phyloP scores from a whole-genome alignment of 192 early-diverging fungal species.

The Umbelopsis vinacea region DNA sequence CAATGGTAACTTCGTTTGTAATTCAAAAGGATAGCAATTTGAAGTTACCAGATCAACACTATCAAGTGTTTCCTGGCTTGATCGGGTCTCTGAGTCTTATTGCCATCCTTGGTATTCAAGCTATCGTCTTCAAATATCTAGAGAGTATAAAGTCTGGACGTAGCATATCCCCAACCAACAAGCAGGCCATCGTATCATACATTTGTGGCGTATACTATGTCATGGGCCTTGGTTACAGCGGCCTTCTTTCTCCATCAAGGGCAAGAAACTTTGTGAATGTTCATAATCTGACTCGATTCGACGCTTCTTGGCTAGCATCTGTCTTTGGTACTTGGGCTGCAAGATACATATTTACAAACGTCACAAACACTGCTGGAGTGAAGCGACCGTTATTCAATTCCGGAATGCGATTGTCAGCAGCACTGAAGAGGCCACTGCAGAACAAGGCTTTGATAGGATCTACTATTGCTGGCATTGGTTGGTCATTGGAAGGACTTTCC shows the following conservation, averaged over 20 bases:
- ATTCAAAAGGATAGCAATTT: background rate
- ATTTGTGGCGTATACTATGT: conserved; percentile 17
- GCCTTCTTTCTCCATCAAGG: background rate
- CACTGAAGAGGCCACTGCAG: background rate
- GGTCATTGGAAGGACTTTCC: conserved; percentile 2
- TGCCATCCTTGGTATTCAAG: background rate
- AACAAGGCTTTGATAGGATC: background rate
- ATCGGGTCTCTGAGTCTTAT: background rate
- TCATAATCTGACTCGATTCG: background rate
- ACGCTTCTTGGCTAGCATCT: conserved; percentile 3
- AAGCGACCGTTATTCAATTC: conserved; percentile 3
- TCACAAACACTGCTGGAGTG: background rate
- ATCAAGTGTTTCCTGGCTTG: background rate
- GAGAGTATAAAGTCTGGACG: background rate
- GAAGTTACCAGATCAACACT: background rate
- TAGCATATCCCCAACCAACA: background rate
- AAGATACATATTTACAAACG: background rate
- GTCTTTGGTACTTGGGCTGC: background rate
- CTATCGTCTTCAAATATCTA: background rate
- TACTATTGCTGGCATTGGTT: background rate
- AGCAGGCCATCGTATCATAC: background rate
- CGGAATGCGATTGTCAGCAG: background rate
- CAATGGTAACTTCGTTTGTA: background rate
- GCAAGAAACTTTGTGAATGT: conserved; percentile 12
- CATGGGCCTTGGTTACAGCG: conserved; percentile 6